phyloP scores from a whole-genome alignment of 495 filamentous ascomycete genomes.

The Penicillium flavigenum region DNA sequence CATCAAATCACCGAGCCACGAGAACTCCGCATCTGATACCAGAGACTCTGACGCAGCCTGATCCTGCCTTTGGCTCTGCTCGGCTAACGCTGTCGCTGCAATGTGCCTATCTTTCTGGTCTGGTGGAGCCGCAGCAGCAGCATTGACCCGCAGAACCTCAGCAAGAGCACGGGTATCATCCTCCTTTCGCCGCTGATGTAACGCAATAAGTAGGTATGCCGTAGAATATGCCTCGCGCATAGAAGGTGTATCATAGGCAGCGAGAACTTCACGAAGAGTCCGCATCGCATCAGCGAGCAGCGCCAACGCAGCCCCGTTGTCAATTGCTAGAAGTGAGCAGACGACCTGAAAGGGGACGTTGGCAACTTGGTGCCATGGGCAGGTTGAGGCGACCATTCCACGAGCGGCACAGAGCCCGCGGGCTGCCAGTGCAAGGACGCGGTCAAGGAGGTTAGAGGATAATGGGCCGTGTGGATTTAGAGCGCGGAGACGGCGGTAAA shows the following conservation, averaged over 20 bases:
- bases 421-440: conserved; percentile 33
- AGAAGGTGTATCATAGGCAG: conserved; percentile 45
- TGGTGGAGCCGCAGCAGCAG: conserved; percentile 25
- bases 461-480: conserved; percentile 37
- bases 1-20: conserved; percentile 47
- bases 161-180: conserved; percentile 40
- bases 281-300: conserved; percentile 51
- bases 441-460: conserved; percentile 35
- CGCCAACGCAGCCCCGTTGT: conserved; percentile 45
- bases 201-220: conserved; percentile 47
- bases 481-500: conserved; percentile 50
- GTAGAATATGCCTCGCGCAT: conserved; percentile 55
- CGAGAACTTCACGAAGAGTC: conserved; percentile 46
- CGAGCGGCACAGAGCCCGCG: conserved; percentile 41
- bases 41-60: conserved; percentile 12
- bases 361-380: conserved; percentile 56
- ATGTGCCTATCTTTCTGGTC: background rate
- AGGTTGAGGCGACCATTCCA: conserved; percentile 35
- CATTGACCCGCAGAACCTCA: conserved; percentile 38
- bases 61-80: background rate
- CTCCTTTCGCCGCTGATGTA: conserved; percentile 46
- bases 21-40: conserved; percentile 33
- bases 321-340: conserved; percentile 53
- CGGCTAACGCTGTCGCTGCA: background rate
- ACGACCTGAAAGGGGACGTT: conserved; percentile 57